Percentiles rank a stretch among this genome's conserved stretches.
Evolutionary conservation across 768 basidiomycete genomes (phyloP).

Genomic region (Auriscalpium microsporum): DNA sequence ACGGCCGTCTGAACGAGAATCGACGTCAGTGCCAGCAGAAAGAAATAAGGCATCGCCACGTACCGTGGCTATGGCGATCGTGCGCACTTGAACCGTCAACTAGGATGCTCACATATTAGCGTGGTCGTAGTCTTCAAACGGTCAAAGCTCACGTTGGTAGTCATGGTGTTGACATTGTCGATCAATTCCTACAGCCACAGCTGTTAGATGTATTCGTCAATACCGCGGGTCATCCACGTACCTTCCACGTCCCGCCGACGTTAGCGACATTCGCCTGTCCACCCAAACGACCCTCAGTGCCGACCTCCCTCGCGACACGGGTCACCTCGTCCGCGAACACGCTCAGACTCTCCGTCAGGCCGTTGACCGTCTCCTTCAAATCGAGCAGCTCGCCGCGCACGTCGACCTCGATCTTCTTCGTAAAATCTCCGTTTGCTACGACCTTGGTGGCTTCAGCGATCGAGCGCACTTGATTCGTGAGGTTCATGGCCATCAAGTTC

Average conservation of each 20-base stretch:
- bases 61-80: conserved; percentile 87
- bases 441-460: conserved; percentile 94
- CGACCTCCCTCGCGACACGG: conserved; percentile 91
- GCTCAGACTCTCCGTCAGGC: conserved; percentile 84
- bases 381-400: conserved; percentile 90
- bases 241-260: conserved; percentile 95
- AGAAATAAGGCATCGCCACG: conserved; percentile 19
- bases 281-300: conserved; percentile 91
- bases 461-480: conserved; percentile 87
- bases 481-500: conserved; percentile 83
- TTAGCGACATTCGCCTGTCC: conserved; percentile 91
- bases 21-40: background rate
- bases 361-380: conserved; percentile 88
- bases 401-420: conserved; percentile 87
- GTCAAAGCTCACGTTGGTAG: conserved; percentile 59
- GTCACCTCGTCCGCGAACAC: conserved; percentile 79
- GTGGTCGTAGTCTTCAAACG: background rate
- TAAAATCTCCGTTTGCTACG: conserved; percentile 87
- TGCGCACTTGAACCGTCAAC: conserved; percentile 90
- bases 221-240: conserved; percentile 9
- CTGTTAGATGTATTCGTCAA: conserved; percentile 25
- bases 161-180: conserved; percentile 95
- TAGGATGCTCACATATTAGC: conserved; percentile 19
- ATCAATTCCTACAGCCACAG: conserved; percentile 51
- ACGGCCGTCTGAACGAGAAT: conserved; percentile 62